Percentiles rank a stretch among this genome's conserved stretches.
phyloP scores from a whole-genome alignment of 2,329 filamentous ascomycete genomes.

The Bisporella sp. region DNA sequence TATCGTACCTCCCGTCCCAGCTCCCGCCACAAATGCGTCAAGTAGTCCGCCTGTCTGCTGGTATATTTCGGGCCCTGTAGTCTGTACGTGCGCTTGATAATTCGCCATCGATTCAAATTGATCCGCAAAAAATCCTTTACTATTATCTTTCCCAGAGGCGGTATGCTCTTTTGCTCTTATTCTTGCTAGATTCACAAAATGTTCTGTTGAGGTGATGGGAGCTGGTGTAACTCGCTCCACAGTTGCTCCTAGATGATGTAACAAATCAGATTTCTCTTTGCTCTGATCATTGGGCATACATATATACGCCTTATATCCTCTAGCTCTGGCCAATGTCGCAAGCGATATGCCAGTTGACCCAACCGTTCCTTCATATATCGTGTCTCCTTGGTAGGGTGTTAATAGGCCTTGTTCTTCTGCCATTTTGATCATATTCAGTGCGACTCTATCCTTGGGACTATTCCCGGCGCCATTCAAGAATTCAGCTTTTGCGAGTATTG shows the following conservation, averaged over 20 bases:
- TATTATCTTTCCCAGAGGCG: conserved; percentile 45
- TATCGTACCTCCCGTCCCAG: conserved; percentile 90
- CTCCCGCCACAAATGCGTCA: conserved; percentile 87
- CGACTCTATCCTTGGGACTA: conserved; percentile 92
- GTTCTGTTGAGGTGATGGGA: conserved; percentile 85
- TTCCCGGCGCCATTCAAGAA: conserved; percentile 93
- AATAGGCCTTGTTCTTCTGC: conserved; percentile 75
- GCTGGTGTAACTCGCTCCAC: conserved; percentile 88
- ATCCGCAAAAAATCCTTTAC: conserved; percentile 86
- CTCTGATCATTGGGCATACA: conserved; percentile 95
- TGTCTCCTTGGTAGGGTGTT: conserved; percentile 75
- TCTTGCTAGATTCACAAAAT: conserved; percentile 91
- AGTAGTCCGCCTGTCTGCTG: conserved; percentile 66
- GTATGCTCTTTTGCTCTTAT: conserved; percentile 71
- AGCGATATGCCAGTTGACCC: conserved; percentile 95
- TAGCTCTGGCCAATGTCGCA: conserved; percentile 78
- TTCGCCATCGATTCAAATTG: conserved; percentile 93
- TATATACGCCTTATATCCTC: conserved; percentile 88
- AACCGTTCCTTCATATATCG: conserved; percentile 95
- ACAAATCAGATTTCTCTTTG: conserved; percentile 79
- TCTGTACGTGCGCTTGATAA: conserved; percentile 72
- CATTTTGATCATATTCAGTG: conserved; percentile 76
- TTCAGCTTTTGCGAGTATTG: conserved; percentile 90
- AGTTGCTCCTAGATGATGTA: conserved; percentile 83
- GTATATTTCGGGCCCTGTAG: conserved; percentile 87